These are phyloP conservation scores for Colletotrichum somersetense DNA, from an alignment of 2,329 filamentous ascomycete genomes.

Conservation along the genomic window DNA sequence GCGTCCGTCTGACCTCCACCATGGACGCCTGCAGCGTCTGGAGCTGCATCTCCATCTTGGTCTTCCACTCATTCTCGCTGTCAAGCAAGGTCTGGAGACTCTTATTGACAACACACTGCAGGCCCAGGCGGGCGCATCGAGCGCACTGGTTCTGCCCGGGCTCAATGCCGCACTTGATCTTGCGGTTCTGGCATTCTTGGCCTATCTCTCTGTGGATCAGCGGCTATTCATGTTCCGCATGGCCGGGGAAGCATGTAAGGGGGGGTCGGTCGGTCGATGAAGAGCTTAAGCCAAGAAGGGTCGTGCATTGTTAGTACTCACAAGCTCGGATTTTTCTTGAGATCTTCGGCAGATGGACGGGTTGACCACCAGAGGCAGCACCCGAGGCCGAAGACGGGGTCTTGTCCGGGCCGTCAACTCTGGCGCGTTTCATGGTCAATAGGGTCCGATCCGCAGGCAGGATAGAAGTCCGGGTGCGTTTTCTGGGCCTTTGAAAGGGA, in stretches of 20 bases:
- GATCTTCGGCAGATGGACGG: conserved; percentile 46
- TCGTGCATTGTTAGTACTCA: conserved; percentile 40
- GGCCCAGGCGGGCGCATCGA: conserved; percentile 62
- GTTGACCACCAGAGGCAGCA: conserved; percentile 18
- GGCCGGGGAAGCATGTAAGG: background rate
- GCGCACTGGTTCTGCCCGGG: conserved; percentile 59
- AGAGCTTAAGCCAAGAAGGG: background rate
- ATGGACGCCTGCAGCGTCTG: conserved; percentile 46
- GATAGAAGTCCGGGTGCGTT: conserved; percentile 31
- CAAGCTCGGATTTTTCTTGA: conserved; percentile 51
- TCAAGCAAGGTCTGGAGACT: conserved; percentile 68
- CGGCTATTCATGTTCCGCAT: background rate
- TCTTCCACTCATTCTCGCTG: conserved; percentile 62
- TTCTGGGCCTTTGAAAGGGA: conserved; percentile 33
- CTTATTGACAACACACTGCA: conserved; percentile 67
- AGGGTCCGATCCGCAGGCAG: conserved; percentile 18
- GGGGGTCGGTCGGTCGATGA: too few relatives aligned
- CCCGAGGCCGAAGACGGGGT: conserved; percentile 35
- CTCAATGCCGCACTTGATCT: conserved; percentile 67
- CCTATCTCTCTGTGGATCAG: conserved; percentile 43
- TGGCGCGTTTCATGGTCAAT: conserved; percentile 39
- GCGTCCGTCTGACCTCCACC: conserved; percentile 45
- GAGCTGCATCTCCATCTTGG: conserved; percentile 47
- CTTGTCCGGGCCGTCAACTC: conserved; percentile 39
- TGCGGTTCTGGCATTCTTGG: conserved; percentile 64